Evolutionary conservation across 2,329 filamentous ascomycete genomes (phyloP).

Genomic region (Talaromyces rugulosus): DNA sequence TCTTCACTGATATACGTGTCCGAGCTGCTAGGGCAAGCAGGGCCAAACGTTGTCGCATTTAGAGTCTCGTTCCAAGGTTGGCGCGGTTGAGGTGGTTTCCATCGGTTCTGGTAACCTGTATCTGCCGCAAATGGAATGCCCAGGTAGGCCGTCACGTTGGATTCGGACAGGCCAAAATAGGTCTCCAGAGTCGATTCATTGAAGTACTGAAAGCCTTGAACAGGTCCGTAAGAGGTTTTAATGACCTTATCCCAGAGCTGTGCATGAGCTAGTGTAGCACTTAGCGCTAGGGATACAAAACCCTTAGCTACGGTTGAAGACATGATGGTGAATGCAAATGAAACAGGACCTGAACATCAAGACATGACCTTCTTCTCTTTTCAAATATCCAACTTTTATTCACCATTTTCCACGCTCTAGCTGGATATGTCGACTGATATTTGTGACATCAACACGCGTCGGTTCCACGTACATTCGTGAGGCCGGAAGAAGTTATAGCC

Average conservation of each 20-base stretch:
- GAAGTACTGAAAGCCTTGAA: slow-evolving; percentile 20
- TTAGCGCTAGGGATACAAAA: slow-evolving; percentile 11
- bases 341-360: too few relatives aligned
- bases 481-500: background rate
- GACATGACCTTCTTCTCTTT: background rate
- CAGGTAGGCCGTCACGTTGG: slow-evolving; percentile 21
- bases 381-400: background rate
- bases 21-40: slow-evolving; percentile 18
- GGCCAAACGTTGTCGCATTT: slow-evolving; percentile 19
- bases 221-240: slow-evolving; percentile 16
- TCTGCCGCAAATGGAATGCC: slow-evolving; percentile 25
- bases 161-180: slow-evolving; percentile 17
- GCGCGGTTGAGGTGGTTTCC: slow-evolving; percentile 22
- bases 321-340: background rate
- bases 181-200: slow-evolving; percentile 16
- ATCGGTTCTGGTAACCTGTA: slow-evolving; percentile 24
- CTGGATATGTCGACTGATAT: background rate
- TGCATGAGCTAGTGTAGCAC: slow-evolving; percentile 12
- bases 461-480: background rate
- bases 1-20: slow-evolving; percentile 25
- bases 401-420: background rate
- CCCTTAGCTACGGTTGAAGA: background rate
- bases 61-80: slow-evolving; percentile 20
- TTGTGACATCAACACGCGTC: background rate
- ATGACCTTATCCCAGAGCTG: slow-evolving; percentile 19